These are phyloP conservation scores for Lipomyces orientalis DNA, from an alignment of 805 yeast genomes.

Conservation along the genomic window DNA sequence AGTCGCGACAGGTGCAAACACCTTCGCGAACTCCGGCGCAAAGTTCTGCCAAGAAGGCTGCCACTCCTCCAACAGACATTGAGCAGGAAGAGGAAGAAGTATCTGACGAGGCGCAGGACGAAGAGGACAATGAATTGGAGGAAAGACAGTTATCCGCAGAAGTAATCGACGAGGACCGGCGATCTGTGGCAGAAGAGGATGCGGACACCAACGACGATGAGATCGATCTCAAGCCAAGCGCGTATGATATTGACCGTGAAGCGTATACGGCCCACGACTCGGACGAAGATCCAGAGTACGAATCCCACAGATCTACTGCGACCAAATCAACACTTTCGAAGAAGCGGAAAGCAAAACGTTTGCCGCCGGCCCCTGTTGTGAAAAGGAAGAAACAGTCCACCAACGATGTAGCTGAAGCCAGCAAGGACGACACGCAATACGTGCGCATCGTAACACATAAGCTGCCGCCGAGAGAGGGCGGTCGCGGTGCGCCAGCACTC, in stretches of 20 bases:
- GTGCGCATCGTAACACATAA: constrained; percentile 19
- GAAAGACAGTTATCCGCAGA: neutral
- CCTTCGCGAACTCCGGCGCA: neutral
- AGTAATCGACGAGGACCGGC: too few relatives aligned
- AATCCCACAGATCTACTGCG: neutral
- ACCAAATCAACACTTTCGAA: neutral
- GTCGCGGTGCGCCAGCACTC: constrained; percentile 18
- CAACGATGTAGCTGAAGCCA: neutral
- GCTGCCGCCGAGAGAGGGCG: constrained; percentile 13
- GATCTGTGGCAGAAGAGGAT: neutral
- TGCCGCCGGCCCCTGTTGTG: neutral
- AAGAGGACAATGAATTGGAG: neutral
- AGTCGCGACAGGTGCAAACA: neutral
- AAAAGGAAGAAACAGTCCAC: neutral
- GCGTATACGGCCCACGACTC: neutral
- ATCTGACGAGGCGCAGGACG: neutral
- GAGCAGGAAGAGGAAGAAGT: neutral
- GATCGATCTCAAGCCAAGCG: neutral
- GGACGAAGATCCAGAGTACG: neutral
- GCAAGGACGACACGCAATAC: constrained; percentile 7
- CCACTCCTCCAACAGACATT: neutral
- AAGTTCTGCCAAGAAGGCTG: neutral
- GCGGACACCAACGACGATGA: neutral
- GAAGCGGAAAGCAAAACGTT: neutral
- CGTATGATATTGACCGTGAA: neutral